A percentile compares a stretch with the other conserved stretches of the same genome.
phyloP scores from a whole-genome alignment of 23 red algal species.

The Cyanidium caldarium region DNA sequence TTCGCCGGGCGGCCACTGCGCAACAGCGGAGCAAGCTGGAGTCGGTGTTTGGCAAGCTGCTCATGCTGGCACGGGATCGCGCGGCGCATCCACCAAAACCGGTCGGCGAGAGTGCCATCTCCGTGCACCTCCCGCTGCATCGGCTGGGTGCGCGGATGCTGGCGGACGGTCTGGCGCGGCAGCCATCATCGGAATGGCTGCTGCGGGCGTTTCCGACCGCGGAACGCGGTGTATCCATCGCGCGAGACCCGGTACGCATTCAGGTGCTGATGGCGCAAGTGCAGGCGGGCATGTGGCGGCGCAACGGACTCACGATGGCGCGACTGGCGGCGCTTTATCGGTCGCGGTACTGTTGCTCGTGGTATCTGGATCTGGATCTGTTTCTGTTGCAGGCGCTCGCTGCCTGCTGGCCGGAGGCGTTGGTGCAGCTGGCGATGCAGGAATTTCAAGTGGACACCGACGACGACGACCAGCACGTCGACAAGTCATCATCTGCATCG shows the following conservation, averaged over 20 bases:
- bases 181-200: neutral
- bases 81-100: too few relatives aligned
- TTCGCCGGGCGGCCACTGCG: too few relatives aligned
- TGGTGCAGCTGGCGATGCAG: neutral
- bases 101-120: too few relatives aligned
- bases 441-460: too few relatives aligned
- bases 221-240: too few relatives aligned
- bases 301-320: conserved; percentile 25
- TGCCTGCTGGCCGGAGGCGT: neutral
- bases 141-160: conserved; percentile 1
- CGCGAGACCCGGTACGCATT: too few relatives aligned
- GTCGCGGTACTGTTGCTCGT: conserved; percentile 21
- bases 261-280: conserved; percentile 39
- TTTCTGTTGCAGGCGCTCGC: conserved; percentile 26
- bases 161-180: neutral
- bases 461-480: too few relatives aligned
- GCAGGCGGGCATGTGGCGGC: conserved; percentile 50
- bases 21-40: too few relatives aligned
- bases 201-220: too few relatives aligned
- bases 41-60: too few relatives aligned
- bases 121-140: conserved; percentile 54
- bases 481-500: too few relatives aligned
- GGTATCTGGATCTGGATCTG: conserved; percentile 63
- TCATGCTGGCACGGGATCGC: too few relatives aligned
- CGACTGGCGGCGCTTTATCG: conserved; percentile 20